phyloP scores from a whole-genome alignment of 164 flowering plant genomes.

The Nelumbo lutea region DNA sequence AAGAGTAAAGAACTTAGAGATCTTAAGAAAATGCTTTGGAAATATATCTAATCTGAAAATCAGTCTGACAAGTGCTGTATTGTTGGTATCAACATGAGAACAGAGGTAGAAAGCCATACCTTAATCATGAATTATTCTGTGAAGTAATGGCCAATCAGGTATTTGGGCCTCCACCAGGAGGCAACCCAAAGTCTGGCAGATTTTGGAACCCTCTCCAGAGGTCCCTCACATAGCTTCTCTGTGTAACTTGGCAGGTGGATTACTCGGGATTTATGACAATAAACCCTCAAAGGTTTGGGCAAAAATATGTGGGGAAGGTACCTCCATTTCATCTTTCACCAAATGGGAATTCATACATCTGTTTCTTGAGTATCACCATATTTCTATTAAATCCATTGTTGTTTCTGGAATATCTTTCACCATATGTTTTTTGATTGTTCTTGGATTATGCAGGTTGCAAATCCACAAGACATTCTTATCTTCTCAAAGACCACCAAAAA shows the following conservation, averaged over 20 bases:
- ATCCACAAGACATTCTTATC: constrained; percentile 98
- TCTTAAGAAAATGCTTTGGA: too few relatives aligned
- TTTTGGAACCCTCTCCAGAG: too few relatives aligned
- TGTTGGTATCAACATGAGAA: too few relatives aligned
- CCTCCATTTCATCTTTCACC: constrained; percentile 6
- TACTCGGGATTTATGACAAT: constrained; percentile 98
- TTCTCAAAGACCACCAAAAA: constrained; percentile 81
- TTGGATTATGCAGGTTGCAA: constrained; percentile 68
- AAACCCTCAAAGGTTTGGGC: constrained; percentile 98
- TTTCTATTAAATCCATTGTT: constrained; percentile 4
- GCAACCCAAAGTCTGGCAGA: too few relatives aligned
- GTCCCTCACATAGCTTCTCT: neutral
- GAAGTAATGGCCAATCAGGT: too few relatives aligned
- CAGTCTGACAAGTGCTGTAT: too few relatives aligned
- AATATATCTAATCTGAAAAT: too few relatives aligned
- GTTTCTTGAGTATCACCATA: constrained; percentile 1
- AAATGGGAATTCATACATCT: neutral
- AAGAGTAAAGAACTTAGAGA: too few relatives aligned
- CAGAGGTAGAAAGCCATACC: too few relatives aligned
- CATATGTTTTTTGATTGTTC: neutral
- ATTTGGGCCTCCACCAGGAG: too few relatives aligned
- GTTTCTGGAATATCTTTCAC: too few relatives aligned
- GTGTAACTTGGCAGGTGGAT: constrained; percentile 61
- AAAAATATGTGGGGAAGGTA: constrained; percentile 99
- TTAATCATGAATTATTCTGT: too few relatives aligned